phyloP scores from a whole-genome alignment of 257 asterid species.

The Solanum corneliomulleri region DNA sequence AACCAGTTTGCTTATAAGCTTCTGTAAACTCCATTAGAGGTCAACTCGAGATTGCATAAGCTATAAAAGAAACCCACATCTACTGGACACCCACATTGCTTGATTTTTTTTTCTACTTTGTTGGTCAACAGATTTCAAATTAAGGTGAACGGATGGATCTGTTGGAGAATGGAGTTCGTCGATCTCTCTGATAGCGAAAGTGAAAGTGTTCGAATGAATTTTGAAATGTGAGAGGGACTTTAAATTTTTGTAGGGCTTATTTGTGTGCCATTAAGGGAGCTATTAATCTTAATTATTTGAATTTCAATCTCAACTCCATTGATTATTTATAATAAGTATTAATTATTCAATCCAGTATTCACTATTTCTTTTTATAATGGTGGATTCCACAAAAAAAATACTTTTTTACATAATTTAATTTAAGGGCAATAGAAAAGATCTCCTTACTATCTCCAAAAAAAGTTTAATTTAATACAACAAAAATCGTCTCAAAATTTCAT shows the following conservation, averaged over 20 bases:
- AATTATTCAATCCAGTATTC: background rate
- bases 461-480: no score
- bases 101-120: background rate
- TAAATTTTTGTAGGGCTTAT: background rate
- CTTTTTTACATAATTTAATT: background rate
- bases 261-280: background rate
- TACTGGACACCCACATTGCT: background rate
- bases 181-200: background rate
- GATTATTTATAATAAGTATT: no score
- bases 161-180: background rate
- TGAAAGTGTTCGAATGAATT: background rate
- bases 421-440: background rate
- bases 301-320: background rate
- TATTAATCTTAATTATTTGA: background rate
- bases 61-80: background rate
- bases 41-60: background rate
- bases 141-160: background rate
- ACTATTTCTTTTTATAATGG: no score
- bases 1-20: constrained; percentile 71
- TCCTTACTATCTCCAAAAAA: no score
- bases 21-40: constrained; percentile 82
- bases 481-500: no score
- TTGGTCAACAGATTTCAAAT: background rate
- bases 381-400: background rate
- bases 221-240: background rate